Evolutionary conservation across 169 alveolate species (phyloP), one percentile per base, ranked within the genome.

Genomic region (Plasmodium fragile): DNA sequence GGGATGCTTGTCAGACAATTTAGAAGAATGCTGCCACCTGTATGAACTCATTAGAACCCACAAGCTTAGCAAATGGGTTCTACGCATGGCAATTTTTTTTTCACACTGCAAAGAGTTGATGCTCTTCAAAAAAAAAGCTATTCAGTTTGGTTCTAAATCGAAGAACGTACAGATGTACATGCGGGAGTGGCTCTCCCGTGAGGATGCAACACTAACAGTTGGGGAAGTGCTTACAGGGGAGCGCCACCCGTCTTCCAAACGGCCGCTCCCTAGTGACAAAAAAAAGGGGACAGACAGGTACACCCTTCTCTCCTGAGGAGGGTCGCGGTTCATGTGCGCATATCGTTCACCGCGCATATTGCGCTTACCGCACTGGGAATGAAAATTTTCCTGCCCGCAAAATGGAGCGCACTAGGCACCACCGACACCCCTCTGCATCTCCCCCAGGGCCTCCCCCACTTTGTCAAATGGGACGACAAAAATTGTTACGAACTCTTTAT

Each of bases 111-210:
- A 90, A 32, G 83, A 82, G 22, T 81, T 96, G 32, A 93, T 91
- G 65, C 89, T 91, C 80, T 96, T 94, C 85, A 96, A 96, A 81
- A 96, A 96, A 82, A 92, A 96, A 49, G 97, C 97, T 36, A 96
- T 96, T 43, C 97, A 96, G 75, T 96, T 96, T 43, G 97, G 97
- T 30, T 91, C 97, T 1, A 96, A 89, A 78, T n/a, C 94, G 43
- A 89, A 89, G 81, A n/a, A 78, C 71, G 71, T 78, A n/a, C 65
- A 16, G 70, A 78, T 69, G 72, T 89, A 89, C 81, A 78, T 89
- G 93, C 65, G 70, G 28, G 93, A 85, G 22, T 85, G 36, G 41
- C 8, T 65, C 36, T 65, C 75, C 30, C 75, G 4, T 28, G 3
- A 25, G 75, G 39, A n/a, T 0, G 36, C 41, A 0, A 3, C 3